Base-by-base conservation (phyloP, 2,329 filamentous ascomycete species). In the Epichloe glyceriae region DNA sequence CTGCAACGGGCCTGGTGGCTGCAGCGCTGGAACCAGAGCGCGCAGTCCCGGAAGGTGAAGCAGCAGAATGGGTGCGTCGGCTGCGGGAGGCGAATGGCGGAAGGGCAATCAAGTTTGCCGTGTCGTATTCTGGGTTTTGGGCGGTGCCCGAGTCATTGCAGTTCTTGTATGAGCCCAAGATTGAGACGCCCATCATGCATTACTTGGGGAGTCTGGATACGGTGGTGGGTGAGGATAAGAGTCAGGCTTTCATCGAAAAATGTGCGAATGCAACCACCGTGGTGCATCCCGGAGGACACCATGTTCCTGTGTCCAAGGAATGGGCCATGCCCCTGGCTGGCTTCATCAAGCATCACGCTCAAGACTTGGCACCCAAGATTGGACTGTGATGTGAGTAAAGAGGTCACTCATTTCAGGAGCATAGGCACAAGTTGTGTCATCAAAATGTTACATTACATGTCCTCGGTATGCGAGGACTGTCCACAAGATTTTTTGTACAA, bases 261-360 rank as follows among this genome's bases (percentile, higher is more conserved):
- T 89, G 78, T 64, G 75, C 64, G 55, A 73, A 73, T 56, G 71
- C 74, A 0, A 44, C 73, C 61, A 72, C 79, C 56, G 62, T 80
- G 58, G 77, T 85, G 59, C 88, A 95, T 67, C 90, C 91, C 1
- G 91, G 91, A 7, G 90, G 90, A 0, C 91, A 97, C 65, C 89
- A 95, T 61, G 78, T 96, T 61, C 91, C 91, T 0, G 82, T 88
- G 53, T 80, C 83, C 57, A 88, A 85, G 70, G 85, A 89, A 57
- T 93, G 85, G 77, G 80, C 84, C 19, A 83, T 84, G 72, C 84
- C 84, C 34, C 68, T 94, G 56, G 82, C 85, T 4, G 80, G 75
- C 0, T 95, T 90, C 62, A 80, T 93, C 51, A 70, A 66, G 58
- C 64, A 70, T 48, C 62, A 70, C 47, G 59, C 59, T 19, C 53